Evolutionary conservation across 2,329 filamentous ascomycete species (phyloP), one percentile per base, ranked within the genome.

Genomic region (Cladosporium sp.): DNA sequence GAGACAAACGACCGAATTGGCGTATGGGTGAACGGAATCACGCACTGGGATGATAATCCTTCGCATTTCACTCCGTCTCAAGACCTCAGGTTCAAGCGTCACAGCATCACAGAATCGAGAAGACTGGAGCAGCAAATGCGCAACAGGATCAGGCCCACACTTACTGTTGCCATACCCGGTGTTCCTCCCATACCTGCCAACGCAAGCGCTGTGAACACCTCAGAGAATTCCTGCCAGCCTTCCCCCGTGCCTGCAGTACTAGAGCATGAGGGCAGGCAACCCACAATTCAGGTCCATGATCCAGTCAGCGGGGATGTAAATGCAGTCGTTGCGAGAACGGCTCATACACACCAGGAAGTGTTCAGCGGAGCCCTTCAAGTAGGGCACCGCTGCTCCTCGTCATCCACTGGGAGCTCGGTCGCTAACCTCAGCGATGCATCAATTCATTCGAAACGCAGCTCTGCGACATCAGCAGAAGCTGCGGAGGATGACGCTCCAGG

Each of bases 21-120:
- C 5, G 63, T 71, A 3, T 77, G 74, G 68, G 71, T 69, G 46
- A 63, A 75, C 58, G 74, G 73, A 4, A 67, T 67, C 34, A 68
- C 71, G 28, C 65, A 72, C 46, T 76, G 73, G 72, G 69, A 69
- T 22, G 57, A 61, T 13, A 49, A 54, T 9, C 37, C 35, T 3
- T 16, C 22, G 19, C 16, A 44, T 46, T 22, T 28, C 22, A 44
- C 16, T 13, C 19, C 10, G 10, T 16, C 42, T 31, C 42, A 28
- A n/a, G 42, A 19, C 22, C 16, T 18, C 22, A 28, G 22, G 22
- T 28, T 28, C 22, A 28, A 28, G 22, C 13, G 37, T 41, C 37
- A 41, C 37, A 13, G 22, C 37, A 14, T 18, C 14, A 41, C 13
- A 3, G 14, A 41, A 41, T 13, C 37, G 11, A 41, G 37, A 14